A percentile compares a stretch with the other conserved stretches of the same genome.
These are phyloP conservation scores for Moniliella sp. DNA, from an alignment of 1,284 basidiomycete species.

Conservation along the genomic window DNA sequence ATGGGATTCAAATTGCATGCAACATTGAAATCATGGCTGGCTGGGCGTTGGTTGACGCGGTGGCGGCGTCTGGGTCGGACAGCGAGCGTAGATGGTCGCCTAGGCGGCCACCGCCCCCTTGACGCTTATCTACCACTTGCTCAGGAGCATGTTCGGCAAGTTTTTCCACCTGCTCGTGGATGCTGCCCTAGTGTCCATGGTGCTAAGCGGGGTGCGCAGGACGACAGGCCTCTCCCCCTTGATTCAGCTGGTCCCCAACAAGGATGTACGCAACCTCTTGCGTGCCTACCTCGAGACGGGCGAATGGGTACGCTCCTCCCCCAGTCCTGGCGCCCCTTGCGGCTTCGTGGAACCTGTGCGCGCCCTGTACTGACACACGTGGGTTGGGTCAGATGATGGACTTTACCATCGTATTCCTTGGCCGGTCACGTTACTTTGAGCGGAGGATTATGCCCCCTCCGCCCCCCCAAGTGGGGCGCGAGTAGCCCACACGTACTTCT, in stretches of 20 bases:
- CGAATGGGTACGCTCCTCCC: constrained; percentile 21
- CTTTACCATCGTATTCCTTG: constrained; percentile 20
- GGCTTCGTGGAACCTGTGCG: background rate
- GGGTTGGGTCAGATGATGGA: constrained; percentile 14
- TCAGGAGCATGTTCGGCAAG: constrained; percentile 27
- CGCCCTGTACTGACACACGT: background rate
- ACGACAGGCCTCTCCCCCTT: constrained; percentile 26
- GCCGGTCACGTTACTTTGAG: constrained; percentile 27
- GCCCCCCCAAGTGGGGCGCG: too few species aligned
- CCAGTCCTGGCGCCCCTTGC: background rate
- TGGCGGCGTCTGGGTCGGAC: too few species aligned
- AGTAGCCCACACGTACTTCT: too few species aligned
- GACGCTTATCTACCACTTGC: too few species aligned
- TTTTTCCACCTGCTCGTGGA: constrained; percentile 25
- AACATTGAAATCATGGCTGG: too few species aligned
- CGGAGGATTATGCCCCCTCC: too few species aligned
- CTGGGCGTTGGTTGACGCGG: too few species aligned
- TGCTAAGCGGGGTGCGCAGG: constrained; percentile 24
- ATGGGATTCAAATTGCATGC: too few species aligned
- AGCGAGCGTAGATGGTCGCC: too few species aligned
- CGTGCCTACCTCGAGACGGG: constrained; percentile 27
- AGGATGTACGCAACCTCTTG: constrained; percentile 23
- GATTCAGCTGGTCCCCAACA: constrained; percentile 16
- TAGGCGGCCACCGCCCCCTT: too few species aligned
- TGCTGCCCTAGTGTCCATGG: constrained; percentile 25